A percentile compares a stretch with the other conserved stretches of the same genome.
Evolutionary conservation across 805 yeast genomes (phyloP).

Genomic region (Zygosaccharomyces kombuchaensis): DNA sequence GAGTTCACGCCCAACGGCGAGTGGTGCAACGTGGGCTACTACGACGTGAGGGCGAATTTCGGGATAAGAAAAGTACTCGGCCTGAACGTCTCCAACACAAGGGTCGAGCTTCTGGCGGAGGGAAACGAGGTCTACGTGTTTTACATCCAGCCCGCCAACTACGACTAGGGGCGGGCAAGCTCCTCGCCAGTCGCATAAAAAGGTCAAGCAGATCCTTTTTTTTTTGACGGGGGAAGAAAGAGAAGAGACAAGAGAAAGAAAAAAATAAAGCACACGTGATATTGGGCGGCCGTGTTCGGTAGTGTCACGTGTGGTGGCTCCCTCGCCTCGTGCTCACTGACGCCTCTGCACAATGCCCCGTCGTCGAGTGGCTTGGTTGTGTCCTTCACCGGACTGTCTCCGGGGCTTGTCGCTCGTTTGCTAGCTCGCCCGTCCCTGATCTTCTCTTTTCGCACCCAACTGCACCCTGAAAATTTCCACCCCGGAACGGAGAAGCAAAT

Average conservation of each 20-base stretch:
- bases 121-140: constrained; percentile 4
- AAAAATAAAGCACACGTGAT: too few species aligned
- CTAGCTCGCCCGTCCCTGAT: background rate
- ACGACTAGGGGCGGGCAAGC: background rate
- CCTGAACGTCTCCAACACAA: constrained; percentile 3
- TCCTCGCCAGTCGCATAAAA: background rate
- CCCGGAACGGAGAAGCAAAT: constrained; percentile 7
- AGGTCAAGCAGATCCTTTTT: background rate
- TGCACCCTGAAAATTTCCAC: constrained; percentile 18
- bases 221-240: background rate
- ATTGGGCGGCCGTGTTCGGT: too few species aligned
- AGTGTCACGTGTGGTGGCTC: too few species aligned
- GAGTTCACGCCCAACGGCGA: constrained; percentile 9
- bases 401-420: constrained; percentile 1
- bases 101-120: constrained; percentile 2
- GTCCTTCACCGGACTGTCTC: too few species aligned
- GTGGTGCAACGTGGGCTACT: constrained; percentile 22
- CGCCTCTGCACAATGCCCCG: too few species aligned
- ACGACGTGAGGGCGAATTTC: constrained; percentile 22
- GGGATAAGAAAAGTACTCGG: constrained; percentile 15
- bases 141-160: background rate
- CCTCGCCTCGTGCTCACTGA: too few species aligned
- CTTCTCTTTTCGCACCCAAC: constrained; percentile 3
- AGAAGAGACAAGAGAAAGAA: background rate
- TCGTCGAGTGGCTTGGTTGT: too few species aligned